These are phyloP conservation scores for Hypomyces perniciosus DNA, from an alignment of 2,329 filamentous ascomycete genomes.

Conservation along the genomic window DNA sequence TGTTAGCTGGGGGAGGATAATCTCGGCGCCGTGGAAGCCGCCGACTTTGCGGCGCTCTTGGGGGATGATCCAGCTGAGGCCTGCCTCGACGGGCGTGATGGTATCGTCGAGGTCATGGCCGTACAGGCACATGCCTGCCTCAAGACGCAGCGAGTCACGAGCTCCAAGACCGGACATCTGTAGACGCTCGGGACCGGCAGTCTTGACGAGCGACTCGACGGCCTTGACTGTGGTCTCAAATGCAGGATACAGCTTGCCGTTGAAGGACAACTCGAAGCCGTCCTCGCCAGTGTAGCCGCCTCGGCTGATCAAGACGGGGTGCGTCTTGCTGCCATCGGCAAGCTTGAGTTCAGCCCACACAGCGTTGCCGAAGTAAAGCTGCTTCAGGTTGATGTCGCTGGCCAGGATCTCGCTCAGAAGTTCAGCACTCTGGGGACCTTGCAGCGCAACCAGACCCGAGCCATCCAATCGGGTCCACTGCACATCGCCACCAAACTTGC, in stretches of 20 bases:
- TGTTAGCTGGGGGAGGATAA: conserved; percentile 71
- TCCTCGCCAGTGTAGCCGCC: conserved; percentile 98
- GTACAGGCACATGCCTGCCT: conserved; percentile 99
- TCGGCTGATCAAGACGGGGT: conserved; percentile 62
- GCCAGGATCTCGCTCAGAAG: conserved; percentile 61
- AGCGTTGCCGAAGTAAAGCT: conserved; percentile 77
- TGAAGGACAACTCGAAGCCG: conserved; percentile 90
- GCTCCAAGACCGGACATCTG: conserved; percentile 85
- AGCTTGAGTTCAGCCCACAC: conserved; percentile 60
- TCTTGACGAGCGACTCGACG: conserved; percentile 62
- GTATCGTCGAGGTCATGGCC: conserved; percentile 90
- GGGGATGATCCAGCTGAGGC: conserved; percentile 71
- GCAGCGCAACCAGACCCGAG: conserved; percentile 78
- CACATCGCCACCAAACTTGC: conserved; percentile 46
- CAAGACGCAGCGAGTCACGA: conserved; percentile 83
- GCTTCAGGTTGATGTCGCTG: conserved; percentile 50
- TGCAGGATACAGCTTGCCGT: conserved; percentile 35
- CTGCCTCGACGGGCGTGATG: conserved; percentile 54
- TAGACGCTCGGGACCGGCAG: conserved; percentile 55
- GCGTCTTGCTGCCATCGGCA: conserved; percentile 39
- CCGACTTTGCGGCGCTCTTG: conserved; percentile 62
- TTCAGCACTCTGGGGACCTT: conserved; percentile 71
- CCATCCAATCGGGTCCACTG: conserved; percentile 65
- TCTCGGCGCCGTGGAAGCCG: conserved; percentile 79
- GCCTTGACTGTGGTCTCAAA: conserved; percentile 43